phyloP scores from a whole-genome alignment of 306 rosid species.

The Rosa chinensis region DNA sequence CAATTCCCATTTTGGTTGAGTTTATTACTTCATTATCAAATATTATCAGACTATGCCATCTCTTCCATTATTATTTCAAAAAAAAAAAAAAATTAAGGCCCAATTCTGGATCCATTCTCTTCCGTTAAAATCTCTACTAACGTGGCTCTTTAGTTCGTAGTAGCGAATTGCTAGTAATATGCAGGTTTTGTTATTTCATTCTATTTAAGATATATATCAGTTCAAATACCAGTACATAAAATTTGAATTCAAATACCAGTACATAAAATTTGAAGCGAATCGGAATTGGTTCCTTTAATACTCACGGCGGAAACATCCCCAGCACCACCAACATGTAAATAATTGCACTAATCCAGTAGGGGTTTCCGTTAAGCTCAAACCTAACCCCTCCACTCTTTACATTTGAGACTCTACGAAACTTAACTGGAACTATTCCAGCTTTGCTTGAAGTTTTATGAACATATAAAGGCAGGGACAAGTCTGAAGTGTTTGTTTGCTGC shows the following conservation, averaged over 20 bases:
- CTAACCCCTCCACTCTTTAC: conserved; percentile 40
- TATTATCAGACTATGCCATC: too few relatives aligned
- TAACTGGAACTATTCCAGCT: conserved; percentile 60
- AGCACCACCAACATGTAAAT: conserved; percentile 55
- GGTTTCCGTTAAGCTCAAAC: conserved; percentile 54
- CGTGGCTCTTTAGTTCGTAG: too few relatives aligned
- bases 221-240: too few relatives aligned
- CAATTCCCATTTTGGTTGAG: too few relatives aligned
- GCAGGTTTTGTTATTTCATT: too few relatives aligned
- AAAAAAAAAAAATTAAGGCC: too few relatives aligned
- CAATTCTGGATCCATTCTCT: too few relatives aligned
- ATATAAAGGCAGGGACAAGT: conserved; percentile 44
- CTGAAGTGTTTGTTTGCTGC: conserved; percentile 71
- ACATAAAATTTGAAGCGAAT: conserved; percentile 34
- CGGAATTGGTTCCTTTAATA: conserved; percentile 31
- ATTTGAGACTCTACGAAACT: conserved; percentile 37
- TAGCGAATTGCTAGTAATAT: too few relatives aligned
- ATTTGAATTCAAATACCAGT: conserved; percentile 14
- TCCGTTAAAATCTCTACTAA: too few relatives aligned
- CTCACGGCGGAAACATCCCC: conserved; percentile 48
- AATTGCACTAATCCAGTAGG: conserved; percentile 36
- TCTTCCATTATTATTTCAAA: too few relatives aligned
- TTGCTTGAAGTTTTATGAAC: conserved; percentile 37
- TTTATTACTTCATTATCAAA: too few relatives aligned
- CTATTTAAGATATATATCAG: too few relatives aligned